These are phyloP conservation scores for Trametes villosa DNA, from an alignment of 768 basidiomycete genomes.

Conservation along the genomic window DNA sequence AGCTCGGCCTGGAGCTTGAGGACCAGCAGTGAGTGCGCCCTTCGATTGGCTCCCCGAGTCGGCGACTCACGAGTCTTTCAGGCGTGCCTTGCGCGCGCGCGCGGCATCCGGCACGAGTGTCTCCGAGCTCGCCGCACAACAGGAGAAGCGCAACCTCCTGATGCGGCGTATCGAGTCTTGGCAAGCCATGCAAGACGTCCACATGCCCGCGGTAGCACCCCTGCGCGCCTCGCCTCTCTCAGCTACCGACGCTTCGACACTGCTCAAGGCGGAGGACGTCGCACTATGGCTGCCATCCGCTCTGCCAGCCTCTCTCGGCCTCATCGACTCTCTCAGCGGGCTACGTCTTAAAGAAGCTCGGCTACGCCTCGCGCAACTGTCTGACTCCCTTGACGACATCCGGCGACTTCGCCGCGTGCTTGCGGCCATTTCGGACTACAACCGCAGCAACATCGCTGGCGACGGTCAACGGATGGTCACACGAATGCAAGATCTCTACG, in stretches of 20 bases:
- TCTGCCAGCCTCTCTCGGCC: neutral
- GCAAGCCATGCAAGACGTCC: slow-evolving; percentile 16
- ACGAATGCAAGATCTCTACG: neutral
- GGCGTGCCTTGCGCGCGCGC: neutral
- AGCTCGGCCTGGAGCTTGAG: slow-evolving; percentile 29
- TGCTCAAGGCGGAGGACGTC: neutral
- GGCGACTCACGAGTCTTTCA: neutral
- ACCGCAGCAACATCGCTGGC: slow-evolving; percentile 10
- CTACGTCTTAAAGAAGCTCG: slow-evolving; percentile 7
- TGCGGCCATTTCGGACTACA: slow-evolving; percentile 5
- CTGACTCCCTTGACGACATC: slow-evolving; percentile 15
- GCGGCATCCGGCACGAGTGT: neutral
- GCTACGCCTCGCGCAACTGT: slow-evolving; percentile 18
- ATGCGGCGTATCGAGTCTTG: slow-evolving; percentile 13
- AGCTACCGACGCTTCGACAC: neutral
- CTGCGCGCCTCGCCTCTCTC: neutral
- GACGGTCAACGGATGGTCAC: slow-evolving; percentile 1
- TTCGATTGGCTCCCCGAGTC: neutral
- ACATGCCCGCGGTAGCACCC: slow-evolving; percentile 19
- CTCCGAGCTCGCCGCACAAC: neutral
- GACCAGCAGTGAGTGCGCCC: slow-evolving; percentile 31
- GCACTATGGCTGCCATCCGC: slow-evolving; percentile 15
- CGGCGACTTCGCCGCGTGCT: slow-evolving; percentile 12
- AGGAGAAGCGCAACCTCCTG: slow-evolving; percentile 15
- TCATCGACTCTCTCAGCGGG: neutral